phyloP scores from a whole-genome alignment of 345 rosid genomes.

The Rhodomyrtus tomentosa region DNA sequence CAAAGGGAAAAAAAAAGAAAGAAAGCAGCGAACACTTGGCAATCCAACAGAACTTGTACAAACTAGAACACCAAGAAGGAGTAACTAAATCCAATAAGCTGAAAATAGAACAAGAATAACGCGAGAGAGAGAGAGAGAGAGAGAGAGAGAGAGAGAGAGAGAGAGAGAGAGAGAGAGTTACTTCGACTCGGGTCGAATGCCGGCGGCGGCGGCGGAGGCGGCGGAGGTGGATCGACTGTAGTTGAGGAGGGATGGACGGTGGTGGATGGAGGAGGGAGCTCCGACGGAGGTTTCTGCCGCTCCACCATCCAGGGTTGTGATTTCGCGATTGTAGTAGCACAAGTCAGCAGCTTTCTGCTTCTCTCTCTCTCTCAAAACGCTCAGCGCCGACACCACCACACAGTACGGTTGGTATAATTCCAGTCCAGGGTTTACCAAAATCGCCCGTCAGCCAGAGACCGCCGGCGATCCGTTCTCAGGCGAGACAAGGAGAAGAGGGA shows the following conservation, averaged over 20 bases:
- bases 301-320: conserved; percentile 19
- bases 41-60: neutral
- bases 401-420: neutral
- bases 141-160: conserved; percentile 1
- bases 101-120: neutral
- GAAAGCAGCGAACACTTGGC: neutral
- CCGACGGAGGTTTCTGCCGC: conserved; percentile 18
- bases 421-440: neutral
- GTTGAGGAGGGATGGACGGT: neutral
- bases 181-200: conserved; percentile 83
- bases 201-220: conserved; percentile 10
- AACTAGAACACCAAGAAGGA: neutral
- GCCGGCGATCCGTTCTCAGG: neutral
- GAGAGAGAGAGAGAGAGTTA: conserved; percentile 16
- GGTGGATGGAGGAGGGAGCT: conserved; percentile 11
- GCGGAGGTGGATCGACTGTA: neutral
- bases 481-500: neutral
- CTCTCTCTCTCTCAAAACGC: neutral
- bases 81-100: neutral
- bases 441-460: neutral
- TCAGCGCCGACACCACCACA: neutral
- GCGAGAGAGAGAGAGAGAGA: neutral
- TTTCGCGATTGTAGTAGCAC: neutral
- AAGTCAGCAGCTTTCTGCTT: neutral
- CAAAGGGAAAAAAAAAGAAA: neutral